phyloP scores from a whole-genome alignment of 495 filamentous ascomycete species.

The Aspergillus homomorphus region DNA sequence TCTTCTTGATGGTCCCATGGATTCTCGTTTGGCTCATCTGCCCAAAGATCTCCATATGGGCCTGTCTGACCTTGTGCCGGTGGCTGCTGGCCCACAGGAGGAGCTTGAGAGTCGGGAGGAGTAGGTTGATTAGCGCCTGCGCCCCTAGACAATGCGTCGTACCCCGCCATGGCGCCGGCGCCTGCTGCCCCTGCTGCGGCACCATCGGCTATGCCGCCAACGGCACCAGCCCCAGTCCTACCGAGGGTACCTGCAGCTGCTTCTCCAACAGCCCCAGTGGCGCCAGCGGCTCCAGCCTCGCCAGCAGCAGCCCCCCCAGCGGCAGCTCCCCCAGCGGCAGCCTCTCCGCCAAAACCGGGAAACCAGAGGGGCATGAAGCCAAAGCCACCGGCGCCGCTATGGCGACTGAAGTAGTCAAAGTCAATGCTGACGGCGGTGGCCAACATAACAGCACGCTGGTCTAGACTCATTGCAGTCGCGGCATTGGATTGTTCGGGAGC shows the following conservation, averaged over 20 bases:
- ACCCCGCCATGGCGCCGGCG: constrained; percentile 59
- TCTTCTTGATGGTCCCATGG: constrained; percentile 37
- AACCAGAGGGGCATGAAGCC: constrained; percentile 61
- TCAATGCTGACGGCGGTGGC: constrained; percentile 69
- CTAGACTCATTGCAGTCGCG: constrained; percentile 59
- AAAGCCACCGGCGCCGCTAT: constrained; percentile 47
- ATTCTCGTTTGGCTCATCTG: constrained; percentile 32
- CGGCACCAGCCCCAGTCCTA: constrained; percentile 35
- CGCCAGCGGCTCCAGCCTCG: constrained; percentile 41
- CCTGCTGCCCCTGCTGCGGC: constrained; percentile 45
- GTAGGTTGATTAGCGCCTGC: constrained; percentile 16
- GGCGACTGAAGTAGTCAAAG: constrained; percentile 71
- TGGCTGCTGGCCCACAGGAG: constrained; percentile 17
- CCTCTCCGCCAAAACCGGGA: constrained; percentile 50
- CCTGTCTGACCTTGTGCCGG: constrained; percentile 15
- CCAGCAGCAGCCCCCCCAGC: constrained; percentile 48
- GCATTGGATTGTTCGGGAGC: constrained; percentile 21
- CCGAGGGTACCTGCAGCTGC: constrained; percentile 34
- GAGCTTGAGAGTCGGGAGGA: constrained; percentile 22
- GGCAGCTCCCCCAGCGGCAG: constrained; percentile 43
- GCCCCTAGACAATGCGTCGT: constrained; percentile 61
- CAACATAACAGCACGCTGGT: constrained; percentile 69
- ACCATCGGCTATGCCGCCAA: constrained; percentile 41
- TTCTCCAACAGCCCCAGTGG: constrained; percentile 42
- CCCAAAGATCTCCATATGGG: constrained; percentile 31